Percentiles rank a stretch among this genome's conserved stretches.
phyloP scores from a whole-genome alignment of 108 stramenopile genomes.

The Thalassiosira profunda region DNA sequence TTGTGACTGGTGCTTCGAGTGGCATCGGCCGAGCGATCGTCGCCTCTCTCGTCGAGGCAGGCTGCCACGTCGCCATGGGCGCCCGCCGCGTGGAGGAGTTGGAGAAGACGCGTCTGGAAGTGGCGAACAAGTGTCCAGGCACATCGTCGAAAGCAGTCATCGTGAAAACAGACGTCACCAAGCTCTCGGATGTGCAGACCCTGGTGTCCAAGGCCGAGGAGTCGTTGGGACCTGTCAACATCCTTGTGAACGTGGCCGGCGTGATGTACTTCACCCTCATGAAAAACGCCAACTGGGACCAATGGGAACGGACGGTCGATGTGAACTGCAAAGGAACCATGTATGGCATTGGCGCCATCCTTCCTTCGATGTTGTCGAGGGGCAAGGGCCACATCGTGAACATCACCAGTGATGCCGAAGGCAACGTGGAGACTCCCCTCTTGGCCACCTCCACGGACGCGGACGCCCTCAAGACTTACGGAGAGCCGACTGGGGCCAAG shows the following conservation, averaged over 20 bases:
- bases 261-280: constrained; percentile 88
- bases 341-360: constrained; percentile 66
- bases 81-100: constrained; percentile 70
- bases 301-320: constrained; percentile 83
- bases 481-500: constrained; percentile 61
- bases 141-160: constrained; percentile 17
- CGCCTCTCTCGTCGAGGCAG: constrained; percentile 47
- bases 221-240: constrained; percentile 40
- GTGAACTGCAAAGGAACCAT: constrained; percentile 85
- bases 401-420: constrained; percentile 84
- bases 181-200: constrained; percentile 30
- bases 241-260: constrained; percentile 70
- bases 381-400: constrained; percentile 81
- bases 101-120: constrained; percentile 36
- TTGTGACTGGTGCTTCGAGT: constrained; percentile 75
- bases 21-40: constrained; percentile 83
- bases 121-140: constrained; percentile 30
- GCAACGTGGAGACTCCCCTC: constrained; percentile 64
- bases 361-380: constrained; percentile 61
- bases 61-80: constrained; percentile 72
- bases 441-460: constrained; percentile 51
- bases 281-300: constrained; percentile 74
- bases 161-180: constrained; percentile 52
- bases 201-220: constrained; percentile 40
- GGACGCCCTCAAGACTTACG: constrained; percentile 58